phyloP scores from a whole-genome alignment of 441 rosid species.

The Sinapis alba region DNA sequence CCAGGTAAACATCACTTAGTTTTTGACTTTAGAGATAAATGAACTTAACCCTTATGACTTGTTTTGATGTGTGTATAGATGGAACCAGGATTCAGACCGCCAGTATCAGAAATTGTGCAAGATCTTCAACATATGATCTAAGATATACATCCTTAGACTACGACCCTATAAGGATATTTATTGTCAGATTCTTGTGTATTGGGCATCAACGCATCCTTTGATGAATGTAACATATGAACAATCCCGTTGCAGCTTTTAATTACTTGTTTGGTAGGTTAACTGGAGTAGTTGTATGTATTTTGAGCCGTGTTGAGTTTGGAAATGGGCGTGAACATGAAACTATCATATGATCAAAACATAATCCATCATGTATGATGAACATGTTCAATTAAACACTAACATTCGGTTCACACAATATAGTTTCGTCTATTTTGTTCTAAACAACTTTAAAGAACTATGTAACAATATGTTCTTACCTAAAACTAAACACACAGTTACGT shows the following conservation, averaged over 20 bases:
- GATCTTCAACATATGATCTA: conserved; percentile 74
- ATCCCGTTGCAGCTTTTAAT: background rate
- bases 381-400: background rate
- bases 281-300: background rate
- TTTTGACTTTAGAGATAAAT: background rate
- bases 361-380: background rate
- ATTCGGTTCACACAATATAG: background rate
- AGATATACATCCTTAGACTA: conserved; percentile 7
- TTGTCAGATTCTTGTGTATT: conserved; percentile 17
- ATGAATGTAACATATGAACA: conserved; percentile 16
- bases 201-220: conserved; percentile 2
- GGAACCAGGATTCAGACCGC: conserved; percentile 91
- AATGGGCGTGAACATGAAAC: background rate
- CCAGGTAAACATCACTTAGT: conserved; percentile 53
- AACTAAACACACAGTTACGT: background rate
- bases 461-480: background rate
- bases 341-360: background rate
- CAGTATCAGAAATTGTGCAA: conserved; percentile 80
- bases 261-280: background rate
- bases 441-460: background rate
- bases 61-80: conserved; percentile 44
- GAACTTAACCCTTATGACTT: background rate
- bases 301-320: background rate
- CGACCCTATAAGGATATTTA: background rate
- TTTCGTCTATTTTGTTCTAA: background rate